Base-by-base conservation (phyloP, 2,329 filamentous ascomycete species). In the Botrytis paeoniae region DNA sequence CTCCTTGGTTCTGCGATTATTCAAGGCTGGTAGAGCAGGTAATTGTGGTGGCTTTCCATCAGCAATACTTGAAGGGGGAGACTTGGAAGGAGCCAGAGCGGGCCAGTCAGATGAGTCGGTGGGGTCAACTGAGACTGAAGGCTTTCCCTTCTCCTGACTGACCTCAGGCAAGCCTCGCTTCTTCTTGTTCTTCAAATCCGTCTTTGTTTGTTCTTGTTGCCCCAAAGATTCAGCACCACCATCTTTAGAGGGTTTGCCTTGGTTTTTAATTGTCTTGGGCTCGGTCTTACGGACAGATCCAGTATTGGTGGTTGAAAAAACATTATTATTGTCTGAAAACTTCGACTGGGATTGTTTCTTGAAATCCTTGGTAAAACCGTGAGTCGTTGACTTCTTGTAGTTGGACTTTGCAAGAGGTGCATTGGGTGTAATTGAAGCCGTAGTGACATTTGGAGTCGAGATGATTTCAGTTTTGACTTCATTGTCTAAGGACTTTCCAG, bases 51-150 rank as follows among this genome's bases (percentile, higher is more conserved):
- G 74, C 32, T 76, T 77, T 45, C 74, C 74, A 75, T 79, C 75
- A 29, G 73, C 71, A 72, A 78, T 77, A 6, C 43, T 51, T 35
- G 73, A 69, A n/a, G 72, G 32, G 6, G 75, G 69, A 32, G 74
- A 76, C 29, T 73, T 76, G 45, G 73, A 32, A 48, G 74, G 73
- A 39, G 45, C 69, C 51, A 79, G 74, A 57, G 75, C 54, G 37
- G 78, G 77, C 75, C 76, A 80, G 54, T 77, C 71, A 18, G 48
- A 69, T 61, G 70, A 57, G 43, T 76, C 69, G 29, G 70, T 69
- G 29, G 76, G n/a, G 22, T 35, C 41, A 51, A 22, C 37, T 22
- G 32, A 32, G 32, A 43, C n/a, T 16, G 68, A 22, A 57, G 22
- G 7, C n/a, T 41, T 48, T 43, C 8, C 37, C 22, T 71, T 45